Conservation (phyloP, 2,329 filamentous ascomycete species). For the Paraphaeosphaeria minitans region DNA sequence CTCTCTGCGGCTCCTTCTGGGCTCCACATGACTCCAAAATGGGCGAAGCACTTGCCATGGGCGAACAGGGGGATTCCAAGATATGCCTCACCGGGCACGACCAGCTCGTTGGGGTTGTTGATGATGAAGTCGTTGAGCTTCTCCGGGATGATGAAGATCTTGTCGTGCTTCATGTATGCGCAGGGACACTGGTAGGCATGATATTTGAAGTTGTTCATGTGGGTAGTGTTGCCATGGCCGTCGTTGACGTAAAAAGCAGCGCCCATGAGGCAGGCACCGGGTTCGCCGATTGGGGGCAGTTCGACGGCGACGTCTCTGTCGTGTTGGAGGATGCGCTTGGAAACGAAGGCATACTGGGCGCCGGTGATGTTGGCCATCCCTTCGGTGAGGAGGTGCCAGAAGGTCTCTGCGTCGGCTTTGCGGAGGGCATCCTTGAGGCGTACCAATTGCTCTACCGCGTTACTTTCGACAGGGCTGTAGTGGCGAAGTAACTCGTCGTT, state of each 20-base stretch:
- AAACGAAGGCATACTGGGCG: conserved; percentile 71
- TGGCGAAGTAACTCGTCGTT: conserved; percentile 42
- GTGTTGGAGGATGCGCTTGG: conserved; percentile 65
- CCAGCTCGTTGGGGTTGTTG: conserved; percentile 65
- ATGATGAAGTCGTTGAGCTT: conserved; percentile 63
- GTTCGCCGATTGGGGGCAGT: conserved; percentile 65
- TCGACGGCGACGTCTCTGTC: conserved; percentile 64
- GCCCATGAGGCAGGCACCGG: conserved; percentile 67
- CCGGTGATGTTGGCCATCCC: conserved; percentile 66
- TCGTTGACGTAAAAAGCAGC: conserved; percentile 70
- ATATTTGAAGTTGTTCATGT: conserved; percentile 67
- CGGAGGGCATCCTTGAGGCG: conserved; percentile 63
- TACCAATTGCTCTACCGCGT: conserved; percentile 65
- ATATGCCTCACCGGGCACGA: conserved; percentile 68
- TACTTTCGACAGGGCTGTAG: conserved; percentile 58
- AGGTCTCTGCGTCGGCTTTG: conserved; percentile 60
- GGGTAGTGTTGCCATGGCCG: conserved; percentile 57
- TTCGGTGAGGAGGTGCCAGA: conserved; percentile 69
- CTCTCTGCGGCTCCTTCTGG: conserved; percentile 62
- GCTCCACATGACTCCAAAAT: conserved; percentile 76
- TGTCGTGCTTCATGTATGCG: conserved; percentile 72
- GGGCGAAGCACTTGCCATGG: conserved; percentile 68
- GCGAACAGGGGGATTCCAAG: conserved; percentile 69
- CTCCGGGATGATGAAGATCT: conserved; percentile 71
- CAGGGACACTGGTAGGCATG: conserved; percentile 69